Percentiles rank a stretch among this genome's conserved stretches.
These are phyloP conservation scores for Pythium rishiriense DNA, from an alignment of 352 stramenopile genomes.

Conservation along the genomic window DNA sequence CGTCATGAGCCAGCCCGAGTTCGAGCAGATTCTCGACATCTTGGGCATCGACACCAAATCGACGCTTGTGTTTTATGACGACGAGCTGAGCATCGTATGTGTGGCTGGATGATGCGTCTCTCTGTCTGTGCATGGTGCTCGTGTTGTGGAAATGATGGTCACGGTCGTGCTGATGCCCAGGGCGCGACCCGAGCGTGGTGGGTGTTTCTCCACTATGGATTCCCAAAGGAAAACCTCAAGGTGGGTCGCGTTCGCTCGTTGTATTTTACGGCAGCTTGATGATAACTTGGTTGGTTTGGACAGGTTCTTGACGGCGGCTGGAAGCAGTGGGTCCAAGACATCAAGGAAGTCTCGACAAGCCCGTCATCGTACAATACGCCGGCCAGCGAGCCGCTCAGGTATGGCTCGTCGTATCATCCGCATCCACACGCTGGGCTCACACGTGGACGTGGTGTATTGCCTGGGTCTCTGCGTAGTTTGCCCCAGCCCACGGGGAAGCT, in stretches of 20 bases:
- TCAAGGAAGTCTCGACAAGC: conserved; percentile 42
- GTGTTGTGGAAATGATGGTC: background rate
- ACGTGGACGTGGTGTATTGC: too few species aligned
- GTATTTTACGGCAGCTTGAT: background rate
- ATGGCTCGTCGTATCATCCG: background rate
- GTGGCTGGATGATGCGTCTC: background rate
- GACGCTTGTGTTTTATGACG: conserved; percentile 81
- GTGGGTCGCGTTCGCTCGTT: conserved; percentile 16
- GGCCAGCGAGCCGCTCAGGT: conserved; percentile 12
- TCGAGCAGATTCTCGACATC: conserved; percentile 42
- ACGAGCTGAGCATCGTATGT: conserved; percentile 64
- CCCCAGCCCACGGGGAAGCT: conserved; percentile 27
- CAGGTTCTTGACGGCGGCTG: conserved; percentile 74
- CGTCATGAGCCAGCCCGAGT: conserved; percentile 44
- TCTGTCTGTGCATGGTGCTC: background rate
- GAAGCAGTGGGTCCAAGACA: conserved; percentile 63
- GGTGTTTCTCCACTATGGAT: conserved; percentile 78
- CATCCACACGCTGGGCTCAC: too few species aligned
- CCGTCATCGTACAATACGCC: conserved; percentile 16
- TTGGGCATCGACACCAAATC: conserved; percentile 46
- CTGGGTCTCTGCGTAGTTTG: conserved; percentile 22
- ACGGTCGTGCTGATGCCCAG: conserved; percentile 23
- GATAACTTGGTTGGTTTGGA: background rate
- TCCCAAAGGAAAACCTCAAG: conserved; percentile 74
- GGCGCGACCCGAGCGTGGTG: conserved; percentile 76